Base-by-base conservation (phyloP, 2,329 filamentous ascomycete species). In the Colletotrichum caudatum region DNA sequence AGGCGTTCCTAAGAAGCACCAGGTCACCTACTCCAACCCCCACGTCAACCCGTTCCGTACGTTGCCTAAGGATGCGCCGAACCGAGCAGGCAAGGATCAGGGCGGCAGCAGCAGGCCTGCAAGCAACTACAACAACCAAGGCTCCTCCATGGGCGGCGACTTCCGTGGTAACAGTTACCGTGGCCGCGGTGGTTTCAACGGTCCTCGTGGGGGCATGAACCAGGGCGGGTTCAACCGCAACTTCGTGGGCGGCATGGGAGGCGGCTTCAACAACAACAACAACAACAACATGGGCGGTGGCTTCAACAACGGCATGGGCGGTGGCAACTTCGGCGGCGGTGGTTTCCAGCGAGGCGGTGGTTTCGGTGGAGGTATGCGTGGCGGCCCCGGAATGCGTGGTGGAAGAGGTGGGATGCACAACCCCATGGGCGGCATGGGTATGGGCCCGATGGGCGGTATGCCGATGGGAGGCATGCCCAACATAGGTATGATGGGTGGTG, bases 1-100 rank as follows among this genome's bases (percentile, higher is more conserved):
- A 74, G 84, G 82, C 68, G 85, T 80, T 77, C 91, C 86, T 74
- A 95, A 95, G 80, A 93, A 93, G 78, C 88, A 93, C 74, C 88
- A 86, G 1, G 90, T 93, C 58, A 89, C 89, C 70, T 98, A 94
- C 84, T 92, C 93, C 64, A 92, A 90, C 74, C 91, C 94, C 0
- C 88, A 89, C 59, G 87, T 88, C 75, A 98, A 98, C 80, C 94
- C 95, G 0, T 98, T 97, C 88, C 92, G 93, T 75, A 98, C 94
- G 0, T 84, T 97, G 5, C 95, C 94, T 23, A 97, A 97, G 83
- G 95, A 97, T 79, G 92, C 92, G 0, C 94, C 93, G 0, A 87
- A 88, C 76, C 89, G 93, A 37, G 86, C 85, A 69, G 91, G 87
- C 48, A 91, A 94, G 78, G 89, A 91, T 54, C 84, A 85, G 54